These are phyloP conservation scores for Pulveroboletus sp. DNA, from an alignment of 768 basidiomycete genomes.

Conservation along the genomic window DNA sequence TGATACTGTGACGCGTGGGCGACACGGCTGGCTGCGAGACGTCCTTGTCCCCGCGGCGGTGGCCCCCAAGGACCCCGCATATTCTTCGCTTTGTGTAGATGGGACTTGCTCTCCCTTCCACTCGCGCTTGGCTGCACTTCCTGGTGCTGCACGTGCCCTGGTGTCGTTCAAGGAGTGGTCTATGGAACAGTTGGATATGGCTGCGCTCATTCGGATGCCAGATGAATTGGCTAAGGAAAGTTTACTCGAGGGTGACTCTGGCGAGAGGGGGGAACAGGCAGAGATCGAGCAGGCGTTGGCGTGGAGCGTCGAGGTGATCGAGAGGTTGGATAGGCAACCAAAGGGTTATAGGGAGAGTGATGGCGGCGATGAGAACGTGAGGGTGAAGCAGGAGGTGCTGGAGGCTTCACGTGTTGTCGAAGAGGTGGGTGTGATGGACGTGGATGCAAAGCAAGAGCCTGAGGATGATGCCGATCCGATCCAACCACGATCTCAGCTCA, in stretches of 20 bases:
- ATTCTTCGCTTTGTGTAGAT: neutral
- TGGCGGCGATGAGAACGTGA: constrained; percentile 1
- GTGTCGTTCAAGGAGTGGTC: constrained; percentile 7
- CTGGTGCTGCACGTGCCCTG: constrained; percentile 3
- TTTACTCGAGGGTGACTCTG: constrained; percentile 22
- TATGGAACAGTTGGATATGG: constrained; percentile 36
- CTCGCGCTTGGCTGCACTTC: constrained; percentile 12
- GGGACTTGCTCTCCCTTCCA: constrained; percentile 4
- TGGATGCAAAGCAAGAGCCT: constrained; percentile 14
- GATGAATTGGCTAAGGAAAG: constrained; percentile 35
- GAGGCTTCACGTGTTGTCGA: neutral
- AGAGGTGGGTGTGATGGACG: constrained; percentile 13
- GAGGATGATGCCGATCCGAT: neutral
- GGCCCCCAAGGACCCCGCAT: neutral
- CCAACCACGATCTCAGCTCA: neutral
- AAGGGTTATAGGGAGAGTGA: neutral
- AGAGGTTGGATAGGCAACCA: constrained; percentile 28
- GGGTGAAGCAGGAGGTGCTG: constrained; percentile 13
- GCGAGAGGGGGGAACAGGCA: constrained; percentile 26
- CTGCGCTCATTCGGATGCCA: constrained; percentile 37
- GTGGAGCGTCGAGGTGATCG: constrained; percentile 51
- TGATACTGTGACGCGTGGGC: constrained; percentile 38
- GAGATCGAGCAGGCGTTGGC: constrained; percentile 41
- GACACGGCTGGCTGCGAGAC: constrained; percentile 35
- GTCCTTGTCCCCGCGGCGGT: constrained; percentile 6